Evolutionary conservation across 1,139 yeast genomes (phyloP).

Genomic region (Geotrichum citri-aurantii): DNA sequence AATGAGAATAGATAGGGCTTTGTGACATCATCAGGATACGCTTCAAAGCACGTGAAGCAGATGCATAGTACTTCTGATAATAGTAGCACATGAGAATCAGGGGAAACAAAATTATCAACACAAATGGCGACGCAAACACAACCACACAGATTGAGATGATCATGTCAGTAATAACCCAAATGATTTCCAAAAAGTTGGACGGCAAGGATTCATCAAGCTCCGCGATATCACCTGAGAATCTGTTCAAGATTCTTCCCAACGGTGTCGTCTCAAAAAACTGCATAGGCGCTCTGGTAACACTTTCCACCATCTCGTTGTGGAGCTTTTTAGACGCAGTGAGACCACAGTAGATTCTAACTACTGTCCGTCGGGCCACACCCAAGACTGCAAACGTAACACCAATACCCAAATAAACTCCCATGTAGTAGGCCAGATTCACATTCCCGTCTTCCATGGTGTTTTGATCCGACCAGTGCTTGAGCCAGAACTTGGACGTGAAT

Average conservation of each 20-base stretch:
- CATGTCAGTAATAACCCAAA: slow-evolving; percentile 48
- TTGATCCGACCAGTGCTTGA: slow-evolving; percentile 80
- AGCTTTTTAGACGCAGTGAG: slow-evolving; percentile 72
- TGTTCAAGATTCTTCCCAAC: slow-evolving; percentile 60
- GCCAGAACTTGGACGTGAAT: slow-evolving; percentile 67
- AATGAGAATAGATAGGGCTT: slow-evolving; percentile 72
- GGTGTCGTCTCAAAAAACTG: slow-evolving; percentile 63
- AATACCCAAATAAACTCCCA: slow-evolving; percentile 62
- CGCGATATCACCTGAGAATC: slow-evolving; percentile 68
- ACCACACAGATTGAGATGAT: slow-evolving; percentile 62
- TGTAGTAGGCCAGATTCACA: slow-evolving; percentile 58
- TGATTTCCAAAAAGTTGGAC: slow-evolving; percentile 40
- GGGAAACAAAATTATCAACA: slow-evolving; percentile 44
- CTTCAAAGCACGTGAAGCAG: slow-evolving; percentile 71
- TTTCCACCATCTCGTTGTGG: slow-evolving; percentile 72
- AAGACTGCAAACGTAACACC: slow-evolving; percentile 61
- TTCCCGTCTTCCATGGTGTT: slow-evolving; percentile 62
- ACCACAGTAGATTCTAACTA: slow-evolving; percentile 75
- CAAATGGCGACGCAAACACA: slow-evolving; percentile 63
- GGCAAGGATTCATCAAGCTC: slow-evolving; percentile 59
- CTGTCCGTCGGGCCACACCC: slow-evolving; percentile 54
- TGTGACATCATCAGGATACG: slow-evolving; percentile 73
- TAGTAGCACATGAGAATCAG: slow-evolving; percentile 58
- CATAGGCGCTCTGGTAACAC: slow-evolving; percentile 76
- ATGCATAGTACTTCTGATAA: slow-evolving; percentile 80